phyloP scores from a whole-genome alignment of 768 basidiomycete species.

The Mycena polygramma region DNA sequence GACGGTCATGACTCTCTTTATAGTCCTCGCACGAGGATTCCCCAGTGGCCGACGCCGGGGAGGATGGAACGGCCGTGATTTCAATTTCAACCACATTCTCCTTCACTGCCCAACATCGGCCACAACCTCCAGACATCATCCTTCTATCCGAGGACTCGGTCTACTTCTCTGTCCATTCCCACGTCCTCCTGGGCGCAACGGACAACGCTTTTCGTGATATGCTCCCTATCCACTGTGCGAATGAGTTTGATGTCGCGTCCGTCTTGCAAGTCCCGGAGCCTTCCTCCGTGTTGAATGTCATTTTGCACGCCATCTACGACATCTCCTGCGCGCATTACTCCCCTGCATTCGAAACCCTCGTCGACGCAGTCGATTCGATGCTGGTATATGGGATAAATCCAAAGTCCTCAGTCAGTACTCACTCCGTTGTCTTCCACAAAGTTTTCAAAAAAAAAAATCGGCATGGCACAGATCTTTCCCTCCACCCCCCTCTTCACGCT shows the following conservation, averaged over 20 bases:
- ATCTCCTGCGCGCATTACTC: conserved; percentile 82
- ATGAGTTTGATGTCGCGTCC: conserved; percentile 52
- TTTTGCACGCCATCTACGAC: conserved; percentile 80
- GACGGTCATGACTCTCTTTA: neutral
- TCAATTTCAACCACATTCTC: conserved; percentile 89
- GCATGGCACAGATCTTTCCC: conserved; percentile 60
- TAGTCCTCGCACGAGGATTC: conserved; percentile 64
- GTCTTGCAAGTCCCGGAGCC: conserved; percentile 72
- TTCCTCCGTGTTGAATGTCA: conserved; percentile 75
- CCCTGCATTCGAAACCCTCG: conserved; percentile 72
- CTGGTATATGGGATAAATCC: conserved; percentile 71
- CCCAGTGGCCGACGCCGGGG: conserved; percentile 53
- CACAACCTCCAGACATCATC: conserved; percentile 71
- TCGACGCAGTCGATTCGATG: conserved; percentile 68
- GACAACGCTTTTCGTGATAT: conserved; percentile 73
- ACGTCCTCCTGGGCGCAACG: conserved; percentile 70
- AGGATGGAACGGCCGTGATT: conserved; percentile 59
- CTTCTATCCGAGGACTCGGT: conserved; percentile 82
- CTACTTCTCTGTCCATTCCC: conserved; percentile 85
- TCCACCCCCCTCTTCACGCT: conserved; percentile 68
- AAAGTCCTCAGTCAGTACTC: conserved; percentile 41
- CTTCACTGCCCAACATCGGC: conserved; percentile 72
- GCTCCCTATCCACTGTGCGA: conserved; percentile 59
- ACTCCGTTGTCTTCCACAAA: too few species aligned
- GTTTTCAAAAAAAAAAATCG: too few species aligned